Percentiles rank a stretch among this genome's conserved stretches.
Evolutionary conservation across 2,329 filamentous ascomycete genomes (phyloP).

Genomic region (Reticulascus tulasneorum): DNA sequence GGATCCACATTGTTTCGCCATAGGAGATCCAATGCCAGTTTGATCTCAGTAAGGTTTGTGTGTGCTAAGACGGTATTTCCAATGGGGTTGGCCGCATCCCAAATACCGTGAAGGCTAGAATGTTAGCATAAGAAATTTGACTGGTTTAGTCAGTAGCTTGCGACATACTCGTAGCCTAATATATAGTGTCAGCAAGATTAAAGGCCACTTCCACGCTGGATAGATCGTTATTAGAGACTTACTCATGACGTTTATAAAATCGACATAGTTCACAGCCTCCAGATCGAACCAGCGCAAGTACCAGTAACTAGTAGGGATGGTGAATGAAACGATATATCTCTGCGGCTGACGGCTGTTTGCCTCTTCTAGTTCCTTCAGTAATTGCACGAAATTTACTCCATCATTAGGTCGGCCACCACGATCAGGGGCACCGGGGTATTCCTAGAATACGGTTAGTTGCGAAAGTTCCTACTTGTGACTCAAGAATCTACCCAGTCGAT

Average conservation of each 20-base stretch:
- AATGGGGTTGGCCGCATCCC: slow-evolving; percentile 8
- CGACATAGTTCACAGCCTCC: background rate
- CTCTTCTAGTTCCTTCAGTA: slow-evolving; percentile 17
- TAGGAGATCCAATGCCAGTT: slow-evolving; percentile 32
- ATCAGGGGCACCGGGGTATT: slow-evolving; percentile 14
- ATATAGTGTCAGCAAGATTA: too few species aligned
- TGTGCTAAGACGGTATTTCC: slow-evolving; percentile 28
- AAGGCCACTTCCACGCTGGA: too few species aligned
- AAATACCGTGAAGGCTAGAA: background rate
- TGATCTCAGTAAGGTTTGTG: slow-evolving; percentile 40
- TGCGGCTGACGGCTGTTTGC: slow-evolving; percentile 6
- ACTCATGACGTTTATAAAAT: slow-evolving; percentile 14
- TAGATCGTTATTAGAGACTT: too few species aligned
- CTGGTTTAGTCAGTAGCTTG: too few species aligned
- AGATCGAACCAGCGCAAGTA: slow-evolving; percentile 24
- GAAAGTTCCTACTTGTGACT: too few species aligned
- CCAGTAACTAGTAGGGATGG: slow-evolving; percentile 23
- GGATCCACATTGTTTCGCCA: slow-evolving; percentile 35
- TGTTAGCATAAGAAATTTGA: too few species aligned
- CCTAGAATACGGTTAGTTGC: too few species aligned
- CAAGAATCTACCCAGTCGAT: slow-evolving; percentile 16
- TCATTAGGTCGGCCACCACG: slow-evolving; percentile 18
- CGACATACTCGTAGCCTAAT: too few species aligned
- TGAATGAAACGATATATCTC: slow-evolving; percentile 19
- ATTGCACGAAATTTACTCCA: slow-evolving; percentile 15